Base-by-base conservation (phyloP, 2,329 filamentous ascomycete genomes). In the Phaeosphaeriaceae sp. region DNA sequence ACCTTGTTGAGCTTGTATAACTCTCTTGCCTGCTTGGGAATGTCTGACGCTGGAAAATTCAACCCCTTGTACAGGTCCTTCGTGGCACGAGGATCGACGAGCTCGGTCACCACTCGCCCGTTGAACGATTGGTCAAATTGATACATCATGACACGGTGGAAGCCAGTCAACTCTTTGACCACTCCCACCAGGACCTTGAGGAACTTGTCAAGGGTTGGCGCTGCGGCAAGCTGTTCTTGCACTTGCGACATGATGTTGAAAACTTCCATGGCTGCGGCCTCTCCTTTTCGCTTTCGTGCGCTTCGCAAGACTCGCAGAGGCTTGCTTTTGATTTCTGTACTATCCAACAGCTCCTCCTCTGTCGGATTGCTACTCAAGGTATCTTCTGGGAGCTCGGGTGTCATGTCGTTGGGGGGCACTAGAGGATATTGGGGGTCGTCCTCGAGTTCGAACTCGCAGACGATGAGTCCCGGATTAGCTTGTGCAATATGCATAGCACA, bases 191-290 rank as follows among this genome's bases (percentile, higher is more conserved):
- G 78, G 6, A 93, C 88, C 68, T 95, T 94, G 40, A 96, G 80
- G 58, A 97, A 92, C 1, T 76, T 82, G 1, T 92, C 88, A 0
- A 96, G 80, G 58, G 85, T 89, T 0, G 87, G 82, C 1, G 92
- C 91, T 24, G 87, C 85, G 4, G 91, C 86, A 13, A 97, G 81
- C 74, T 96, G 93, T 67, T 96, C 92, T 73, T 96, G 92, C 0
- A 97, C 90, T 73, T 97, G 93, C 1, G 91, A 92, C 86, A 96
- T 91, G 63, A 96, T 93, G 75, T 92, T 93, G 76, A 96, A 96
- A 1, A 95, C 91, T 68, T 96, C 90, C 88, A 95, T 95, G 0
- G 91, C 91, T 5, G 90, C 90, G 47, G 91, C 90, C 70, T 95
- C 91, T 6, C 91, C 91, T 65, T 88, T 87, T 50, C 89, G 83